Base-by-base conservation (phyloP, 192 early-diverging fungal species). In the Backusella morwellensis region DNA sequence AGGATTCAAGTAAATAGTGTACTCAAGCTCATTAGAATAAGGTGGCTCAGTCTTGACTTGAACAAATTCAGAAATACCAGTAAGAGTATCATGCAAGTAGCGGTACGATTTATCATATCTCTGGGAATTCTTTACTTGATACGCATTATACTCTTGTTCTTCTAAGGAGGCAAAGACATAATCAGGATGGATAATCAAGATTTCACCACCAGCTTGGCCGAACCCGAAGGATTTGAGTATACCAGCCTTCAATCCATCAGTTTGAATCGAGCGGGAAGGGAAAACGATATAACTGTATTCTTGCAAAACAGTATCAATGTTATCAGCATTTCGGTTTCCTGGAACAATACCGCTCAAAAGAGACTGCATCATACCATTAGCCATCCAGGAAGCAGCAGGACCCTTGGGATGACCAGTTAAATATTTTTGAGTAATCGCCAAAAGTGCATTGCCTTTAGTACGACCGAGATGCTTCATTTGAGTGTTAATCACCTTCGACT, bases 381-480 rank as follows among this genome's bases (percentile, higher is more conserved):
- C 90, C 96, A 97, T 97, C 96, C 96, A 98, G 4, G 94, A 94
- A 66, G 95, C 97, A 38, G 97, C 97, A 23, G 97, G 92, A 68
- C 94, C 97, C 92, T 98, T 98, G 63, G 97, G 97, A 75, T 98
- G 97, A 73, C 97, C 97, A 34, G 97, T 98, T 67, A 98, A 87
- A 80, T 94, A 91, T 80, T 98, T 98, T 71, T 98, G 97, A 86
- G 92, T 93, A 71, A 98, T 88, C 35, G 90, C 85, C 9, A 94
- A 95, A 34, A 93, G 79, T 26, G 91, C 87, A 56, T 93, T 92
- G 54, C 97, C 97, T 68, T 86, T 91, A 56, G 92, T 88, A 74
- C 97, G 91, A n/a, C 97, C 97, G 17, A 98, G 88, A 82, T 95
- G 93, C 32, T 78, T 86, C 56, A 98, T 82, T 86, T 98, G 96